Base-by-base conservation (phyloP, 2,329 filamentous ascomycete genomes). In the Cercospora sp. region DNA sequence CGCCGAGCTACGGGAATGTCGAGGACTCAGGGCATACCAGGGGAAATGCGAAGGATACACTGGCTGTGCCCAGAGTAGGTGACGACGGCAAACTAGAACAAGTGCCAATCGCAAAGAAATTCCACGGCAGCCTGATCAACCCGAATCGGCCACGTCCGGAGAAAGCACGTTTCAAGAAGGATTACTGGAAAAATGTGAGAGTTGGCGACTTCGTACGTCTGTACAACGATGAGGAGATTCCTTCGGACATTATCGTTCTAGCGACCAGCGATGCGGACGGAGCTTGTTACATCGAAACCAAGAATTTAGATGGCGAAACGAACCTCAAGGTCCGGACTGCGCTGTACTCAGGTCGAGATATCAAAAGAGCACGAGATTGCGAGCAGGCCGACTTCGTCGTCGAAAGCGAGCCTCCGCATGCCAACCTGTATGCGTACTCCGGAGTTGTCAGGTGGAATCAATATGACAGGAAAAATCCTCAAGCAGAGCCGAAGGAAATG, bases 161-260 rank as follows among this genome's bases (percentile, higher is more conserved):
- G 64, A 90, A 87, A 60, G 92, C 94, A 36, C 87, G 91, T 26
- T 99, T 99, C 81, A 94, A 97, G 79, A 91, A 90, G 74, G 94
- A 97, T 76, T 89, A 89, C 53, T 99, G 95, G 95, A 99, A 99
- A 81, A 97, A 89, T 75, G 86, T 99, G 13, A 90, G 94, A 75
- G 95, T 99, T 8, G 95, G 95, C 59, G 95, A 99, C 79, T 98
- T 97, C 80, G 90, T 99, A 64, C 92, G 96, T 73, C 87, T 99
- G 61, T 98, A 97, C 82, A 97, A 96, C 75, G 91, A 97, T 73
- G 95, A 99, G 76, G 93, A 97, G 74, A 88, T 99, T 26, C 96
- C 95, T 1, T 94, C 95, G 59, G 95, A 99, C 80, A 84, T 99
- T 58, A 90, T 98, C 59, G 91, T 99, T 53, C 82, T 99, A 26